These are phyloP conservation scores for Citrullus mucosospermus DNA, from an alignment of 306 rosid species.

Conservation along the genomic window DNA sequence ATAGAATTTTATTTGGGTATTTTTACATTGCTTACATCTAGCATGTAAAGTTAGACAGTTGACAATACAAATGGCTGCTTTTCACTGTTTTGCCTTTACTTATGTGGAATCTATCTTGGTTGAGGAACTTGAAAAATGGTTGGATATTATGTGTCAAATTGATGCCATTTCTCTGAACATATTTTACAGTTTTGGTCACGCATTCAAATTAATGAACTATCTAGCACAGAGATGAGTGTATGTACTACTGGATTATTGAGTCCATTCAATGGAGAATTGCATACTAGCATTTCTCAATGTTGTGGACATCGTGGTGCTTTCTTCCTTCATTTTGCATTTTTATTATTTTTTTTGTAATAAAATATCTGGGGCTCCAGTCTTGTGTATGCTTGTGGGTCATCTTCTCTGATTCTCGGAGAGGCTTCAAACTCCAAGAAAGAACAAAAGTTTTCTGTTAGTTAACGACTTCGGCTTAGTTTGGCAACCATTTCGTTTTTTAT, in stretches of 20 bases:
- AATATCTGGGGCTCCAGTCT: not conserved
- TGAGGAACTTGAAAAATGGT: slow-evolving; percentile 12
- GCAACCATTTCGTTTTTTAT: not conserved
- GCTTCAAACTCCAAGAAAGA: not conserved
- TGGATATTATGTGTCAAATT: not conserved
- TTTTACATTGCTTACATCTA: slow-evolving; percentile 4
- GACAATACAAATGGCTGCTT: slow-evolving; percentile 15
- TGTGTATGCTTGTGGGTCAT: not conserved
- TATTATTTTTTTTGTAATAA: not conserved
- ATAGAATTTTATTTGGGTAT: not conserved
- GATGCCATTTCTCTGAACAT: not conserved
- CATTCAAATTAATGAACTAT: not conserved
- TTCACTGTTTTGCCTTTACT: not conserved
- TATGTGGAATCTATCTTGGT: not conserved
- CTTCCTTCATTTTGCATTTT: not conserved
- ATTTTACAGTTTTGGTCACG: not conserved
- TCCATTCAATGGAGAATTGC: not conserved
- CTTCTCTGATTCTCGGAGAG: not conserved
- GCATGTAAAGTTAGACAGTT: slow-evolving; percentile 16
- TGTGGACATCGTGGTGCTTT: not conserved
- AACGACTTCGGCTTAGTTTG: not conserved
- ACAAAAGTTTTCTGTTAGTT: not conserved
- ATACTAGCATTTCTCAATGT: not conserved
- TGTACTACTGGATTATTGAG: not conserved
- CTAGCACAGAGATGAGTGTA: not conserved